These are phyloP conservation scores for Penicillium mononematosum DNA, from an alignment of 495 filamentous ascomycete species.

Conservation along the genomic window DNA sequence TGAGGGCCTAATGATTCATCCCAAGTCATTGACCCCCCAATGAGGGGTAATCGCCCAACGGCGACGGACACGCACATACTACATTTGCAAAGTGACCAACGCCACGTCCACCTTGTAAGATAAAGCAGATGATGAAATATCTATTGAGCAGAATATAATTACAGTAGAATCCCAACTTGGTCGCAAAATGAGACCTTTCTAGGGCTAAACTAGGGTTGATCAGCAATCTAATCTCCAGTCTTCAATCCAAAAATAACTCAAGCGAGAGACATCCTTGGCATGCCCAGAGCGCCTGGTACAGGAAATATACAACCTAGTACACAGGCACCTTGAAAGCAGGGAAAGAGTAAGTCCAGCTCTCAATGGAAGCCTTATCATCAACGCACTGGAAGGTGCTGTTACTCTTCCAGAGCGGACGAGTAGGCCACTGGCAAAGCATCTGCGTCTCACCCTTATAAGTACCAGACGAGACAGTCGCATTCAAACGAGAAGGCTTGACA, in stretches of 20 bases:
- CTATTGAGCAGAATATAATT: background rate
- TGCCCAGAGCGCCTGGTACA: background rate
- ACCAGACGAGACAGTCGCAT: slow-evolving; percentile 31
- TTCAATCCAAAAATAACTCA: slow-evolving; percentile 3
- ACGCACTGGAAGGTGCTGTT: slow-evolving; percentile 38
- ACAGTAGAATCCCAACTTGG: background rate
- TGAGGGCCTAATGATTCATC: no score
- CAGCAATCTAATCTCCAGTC: background rate
- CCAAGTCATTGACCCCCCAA: no score
- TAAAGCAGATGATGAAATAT: background rate
- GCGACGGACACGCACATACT: background rate
- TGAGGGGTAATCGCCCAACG: background rate
- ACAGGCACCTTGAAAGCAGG: slow-evolving; percentile 27
- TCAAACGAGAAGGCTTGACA: slow-evolving; percentile 36
- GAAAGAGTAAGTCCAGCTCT: slow-evolving; percentile 38
- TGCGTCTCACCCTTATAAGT: slow-evolving; percentile 31
- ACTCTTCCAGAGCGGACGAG: slow-evolving; percentile 40
- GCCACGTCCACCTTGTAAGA: background rate
- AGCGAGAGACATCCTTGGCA: background rate
- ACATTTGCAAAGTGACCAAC: background rate
- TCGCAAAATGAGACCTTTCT: background rate
- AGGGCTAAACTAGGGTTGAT: background rate
- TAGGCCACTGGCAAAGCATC: slow-evolving; percentile 45
- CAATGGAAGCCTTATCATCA: slow-evolving; percentile 37
- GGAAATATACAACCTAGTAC: slow-evolving; percentile 16